Percentiles rank a stretch among this genome's conserved stretches.
These are phyloP conservation scores for Saitozyma podzolica DNA, from an alignment of 768 basidiomycete genomes.

Conservation along the genomic window DNA sequence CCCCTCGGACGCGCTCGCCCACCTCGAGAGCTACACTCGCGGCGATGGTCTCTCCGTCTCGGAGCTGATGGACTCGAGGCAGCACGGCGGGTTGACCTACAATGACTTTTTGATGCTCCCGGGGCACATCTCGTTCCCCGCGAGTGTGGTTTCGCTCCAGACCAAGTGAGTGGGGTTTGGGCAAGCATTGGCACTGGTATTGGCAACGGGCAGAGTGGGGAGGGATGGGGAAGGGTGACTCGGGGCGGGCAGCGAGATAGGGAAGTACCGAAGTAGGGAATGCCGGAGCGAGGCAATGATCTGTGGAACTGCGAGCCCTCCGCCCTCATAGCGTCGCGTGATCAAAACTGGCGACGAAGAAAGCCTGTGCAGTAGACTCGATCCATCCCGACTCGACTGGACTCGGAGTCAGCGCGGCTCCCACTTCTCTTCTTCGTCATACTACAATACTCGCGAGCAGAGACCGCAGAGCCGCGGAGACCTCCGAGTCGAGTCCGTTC, in stretches of 20 bases:
- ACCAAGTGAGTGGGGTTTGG: slow-evolving; percentile 54
- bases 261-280: too few species aligned
- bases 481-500: too few species aligned
- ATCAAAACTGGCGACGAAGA: too few species aligned
- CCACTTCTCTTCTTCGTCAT: too few species aligned
- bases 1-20: slow-evolving; percentile 70
- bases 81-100: slow-evolving; percentile 81
- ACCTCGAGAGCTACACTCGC: slow-evolving; percentile 69
- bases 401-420: too few species aligned
- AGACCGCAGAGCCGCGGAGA: too few species aligned
- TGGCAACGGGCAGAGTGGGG: background rate
- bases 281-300: background rate
- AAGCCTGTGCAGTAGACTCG: too few species aligned
- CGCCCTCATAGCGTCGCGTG: too few species aligned
- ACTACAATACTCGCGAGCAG: too few species aligned
- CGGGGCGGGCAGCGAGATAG: too few species aligned
- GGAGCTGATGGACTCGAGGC: slow-evolving; percentile 79
- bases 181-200: background rate
- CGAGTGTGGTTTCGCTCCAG: slow-evolving; percentile 70
- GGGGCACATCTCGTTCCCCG: slow-evolving; percentile 89
- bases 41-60: slow-evolving; percentile 78
- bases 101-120: slow-evolving; percentile 95
- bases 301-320: background rate
- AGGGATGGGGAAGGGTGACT: too few species aligned
- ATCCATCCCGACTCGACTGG: too few species aligned